Evolutionary conservation across 805 yeast species (phyloP), one percentile per base, ranked within the genome.

Genomic region (Wickerhamomyces sydowiorum): DNA sequence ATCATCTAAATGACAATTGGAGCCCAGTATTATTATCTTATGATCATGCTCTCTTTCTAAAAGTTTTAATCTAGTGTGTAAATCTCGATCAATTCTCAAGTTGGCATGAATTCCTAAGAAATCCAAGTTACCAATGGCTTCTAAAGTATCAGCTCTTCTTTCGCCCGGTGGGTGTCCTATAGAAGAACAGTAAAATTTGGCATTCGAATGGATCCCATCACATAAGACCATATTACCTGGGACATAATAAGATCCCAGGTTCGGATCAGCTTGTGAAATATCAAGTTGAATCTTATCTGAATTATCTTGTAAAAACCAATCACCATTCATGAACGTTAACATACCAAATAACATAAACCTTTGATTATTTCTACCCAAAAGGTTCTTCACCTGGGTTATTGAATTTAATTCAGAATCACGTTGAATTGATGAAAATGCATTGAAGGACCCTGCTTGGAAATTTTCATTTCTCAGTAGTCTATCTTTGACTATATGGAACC

Each of bases 81-180:
- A 64, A 5, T 71, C 68, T 30, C 67, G 72, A 59, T 85, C 91
- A 7, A 88, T 68, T 48, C 87, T 76, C 15, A 80, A 66, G 18
- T 65, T 62, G 17, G 67, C 70, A 45, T 72, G 72, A 5, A 66
- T 60, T 13, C 73, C 80, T 42, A 74, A 62, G 50, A 89, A 82
- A 60, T 93, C 98, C 20, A 86, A 52, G 50, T 83, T 75, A 1
- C 96, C 98, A 45, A 80, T 80, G 1, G 82, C 81, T 21, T 84
- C 90, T 42, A 80, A 55, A 1, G 95, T 72, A 0, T 56, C 61
- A 8, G 73, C 80, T 44, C 97, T 70, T 48, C 75, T 69, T 58
- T 93, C 99, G 3, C 88, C 82, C 0, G 93, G 89, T 3, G 99
- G 98, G 45, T 88, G 96, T 3, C 85, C 83, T 39, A 93, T 71